Conservation (phyloP, 148 eudicot species). For the Cornus suecica region DNA sequence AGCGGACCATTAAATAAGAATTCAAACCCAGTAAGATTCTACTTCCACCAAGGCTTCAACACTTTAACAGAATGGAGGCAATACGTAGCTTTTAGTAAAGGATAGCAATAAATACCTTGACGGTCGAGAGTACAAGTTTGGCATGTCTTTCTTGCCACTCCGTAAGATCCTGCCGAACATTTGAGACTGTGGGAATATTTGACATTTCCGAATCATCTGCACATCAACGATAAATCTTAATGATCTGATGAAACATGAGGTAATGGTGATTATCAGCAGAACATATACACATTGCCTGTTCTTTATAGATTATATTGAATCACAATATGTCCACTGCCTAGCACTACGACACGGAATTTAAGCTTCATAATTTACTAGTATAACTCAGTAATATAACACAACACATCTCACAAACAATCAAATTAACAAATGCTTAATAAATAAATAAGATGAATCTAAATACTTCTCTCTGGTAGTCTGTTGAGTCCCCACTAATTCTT, state of each 20-base stretch:
- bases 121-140: slow-evolving; percentile 73
- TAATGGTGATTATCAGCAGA: background rate
- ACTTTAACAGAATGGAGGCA: background rate
- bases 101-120: slow-evolving; percentile 21
- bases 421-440: too few relatives aligned
- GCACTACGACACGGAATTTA: background rate
- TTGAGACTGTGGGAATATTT: slow-evolving; percentile 84
- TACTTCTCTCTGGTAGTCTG: too few relatives aligned
- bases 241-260: background rate
- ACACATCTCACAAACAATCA: too few relatives aligned
- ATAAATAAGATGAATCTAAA: too few relatives aligned
- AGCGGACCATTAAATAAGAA: background rate
- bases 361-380: too few relatives aligned
- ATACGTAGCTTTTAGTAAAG: background rate
- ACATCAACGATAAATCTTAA: background rate
- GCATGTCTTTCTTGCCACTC: slow-evolving; percentile 95
- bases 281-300: background rate
- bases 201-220: slow-evolving; percentile 80
- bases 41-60: too few relatives aligned
- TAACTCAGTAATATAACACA: too few relatives aligned
- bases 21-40: background rate
- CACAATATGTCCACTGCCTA: background rate
- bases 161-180: slow-evolving; percentile 94
- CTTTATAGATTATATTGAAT: too few relatives aligned
- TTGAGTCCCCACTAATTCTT: too few relatives aligned